These are phyloP conservation scores for Yamadazyma mexicana DNA, from an alignment of 1,139 yeast genomes.

Conservation along the genomic window DNA sequence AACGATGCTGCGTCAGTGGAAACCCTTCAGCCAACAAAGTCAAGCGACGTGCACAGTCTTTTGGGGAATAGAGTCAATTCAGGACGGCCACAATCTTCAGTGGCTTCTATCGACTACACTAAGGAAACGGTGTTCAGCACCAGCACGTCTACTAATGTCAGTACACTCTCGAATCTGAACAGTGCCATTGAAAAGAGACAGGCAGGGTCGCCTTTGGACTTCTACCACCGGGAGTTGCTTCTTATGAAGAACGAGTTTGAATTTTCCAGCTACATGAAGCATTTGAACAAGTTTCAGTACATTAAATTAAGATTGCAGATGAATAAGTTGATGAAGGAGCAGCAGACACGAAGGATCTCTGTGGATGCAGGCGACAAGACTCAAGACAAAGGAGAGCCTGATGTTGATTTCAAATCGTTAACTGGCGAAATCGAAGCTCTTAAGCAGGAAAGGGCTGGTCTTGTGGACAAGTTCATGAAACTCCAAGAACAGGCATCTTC, in stretches of 20 bases:
- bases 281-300: conserved; percentile 49
- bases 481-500: conserved; percentile 2
- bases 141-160: neutral
- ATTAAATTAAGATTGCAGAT: conserved; percentile 33
- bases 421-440: conserved; percentile 14
- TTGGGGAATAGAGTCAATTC: conserved; percentile 10
- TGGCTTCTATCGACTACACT: conserved; percentile 14
- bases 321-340: conserved; percentile 22
- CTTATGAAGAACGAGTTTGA: conserved; percentile 63
- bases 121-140: conserved; percentile 13
- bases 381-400: neutral
- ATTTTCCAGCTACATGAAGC: conserved; percentile 56
- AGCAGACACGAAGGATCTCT: too few species aligned
- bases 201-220: conserved; percentile 34
- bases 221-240: conserved; percentile 59
- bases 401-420: neutral
- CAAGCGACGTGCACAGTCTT: conserved; percentile 11
- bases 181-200: conserved; percentile 3
- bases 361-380: neutral
- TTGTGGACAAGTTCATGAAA: conserved; percentile 5
- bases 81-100: conserved; percentile 13
- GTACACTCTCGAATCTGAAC: neutral
- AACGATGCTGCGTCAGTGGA: neutral
- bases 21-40: neutral
- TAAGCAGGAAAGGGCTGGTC: conserved; percentile 16